Evolutionary conservation across 2,329 filamentous ascomycete species (phyloP), one percentile per base, ranked within the genome.

Genomic region (Diaporthe citriasiana): DNA sequence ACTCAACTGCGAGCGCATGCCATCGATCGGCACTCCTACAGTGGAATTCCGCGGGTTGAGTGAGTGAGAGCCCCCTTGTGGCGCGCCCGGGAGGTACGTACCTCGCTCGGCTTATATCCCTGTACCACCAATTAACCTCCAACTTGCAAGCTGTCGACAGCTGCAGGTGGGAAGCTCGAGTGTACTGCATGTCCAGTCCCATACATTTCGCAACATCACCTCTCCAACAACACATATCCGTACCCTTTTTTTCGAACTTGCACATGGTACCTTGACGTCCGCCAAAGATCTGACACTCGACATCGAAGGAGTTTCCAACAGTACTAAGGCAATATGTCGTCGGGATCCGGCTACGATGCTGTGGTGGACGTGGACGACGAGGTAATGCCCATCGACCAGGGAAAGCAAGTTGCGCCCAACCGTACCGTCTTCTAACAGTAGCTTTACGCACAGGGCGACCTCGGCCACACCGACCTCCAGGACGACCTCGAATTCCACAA

Each of bases 401-500:
- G 19, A 22, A 53, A 9, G 13, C n/a, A 51, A 13, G 12, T 2
- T 25, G 47, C 47, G 47, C 47, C 47, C n/a, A 25, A 27, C 17
- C 22, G 10, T n/a, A 47, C 27, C 45, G 59, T 22, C 38, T 40
- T 59, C 75, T 76, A 68, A 35, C 63, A 60, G 5, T 73, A 77
- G 69, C 79, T 68, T 71, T 70, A 55, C 76, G 78, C 72, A 78
- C 76, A 98, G 95, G 96, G 96, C 81, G 97, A 99, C 85, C 92
- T 99, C 82, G 97, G 97, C 80, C 95, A 98, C 85, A 99, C 97
- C 73, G 97, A 99, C 84, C 93, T 99, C 33, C 95, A 98, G 88
- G 96, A 98, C 84, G 97, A 98, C 85, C 95, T 99, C 83, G 97
- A 98, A 89, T 99, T 99, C 87, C 97, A 99, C 89, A 94, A 92